Conservation (phyloP, 2,329 filamentous ascomycete species). For the Xylariaceae sp. region DNA sequence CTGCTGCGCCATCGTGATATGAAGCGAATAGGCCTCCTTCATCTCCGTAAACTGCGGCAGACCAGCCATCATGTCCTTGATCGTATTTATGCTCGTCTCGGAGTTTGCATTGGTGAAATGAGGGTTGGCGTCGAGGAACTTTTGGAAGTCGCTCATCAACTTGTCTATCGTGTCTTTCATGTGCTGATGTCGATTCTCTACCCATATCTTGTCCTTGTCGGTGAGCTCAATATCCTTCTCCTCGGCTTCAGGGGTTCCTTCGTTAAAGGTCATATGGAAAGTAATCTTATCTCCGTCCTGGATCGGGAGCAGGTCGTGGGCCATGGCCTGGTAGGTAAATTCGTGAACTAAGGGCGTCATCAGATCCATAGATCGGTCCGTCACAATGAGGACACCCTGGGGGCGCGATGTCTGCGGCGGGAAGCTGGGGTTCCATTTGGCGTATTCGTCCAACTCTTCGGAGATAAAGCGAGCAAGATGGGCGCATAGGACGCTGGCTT, state of each 20-base stretch:
- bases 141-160: slow-evolving; percentile 85
- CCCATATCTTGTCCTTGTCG: slow-evolving; percentile 92
- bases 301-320: slow-evolving; percentile 84
- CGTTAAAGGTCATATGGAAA: slow-evolving; percentile 74
- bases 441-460: slow-evolving; percentile 84
- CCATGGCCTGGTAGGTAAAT: slow-evolving; percentile 98
- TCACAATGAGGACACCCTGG: slow-evolving; percentile 76
- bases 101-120: slow-evolving; percentile 76
- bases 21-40: slow-evolving; percentile 90
- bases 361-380: slow-evolving; percentile 89
- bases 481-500: slow-evolving; percentile 79
- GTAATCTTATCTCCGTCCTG: slow-evolving; percentile 83
- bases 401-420: slow-evolving; percentile 74
- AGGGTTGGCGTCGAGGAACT: slow-evolving; percentile 84
- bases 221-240: slow-evolving; percentile 87
- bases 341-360: slow-evolving; percentile 86
- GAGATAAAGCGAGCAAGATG: slow-evolving; percentile 90
- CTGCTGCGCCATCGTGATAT: slow-evolving; percentile 94
- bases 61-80: slow-evolving; percentile 95
- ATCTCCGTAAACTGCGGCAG: slow-evolving; percentile 91
- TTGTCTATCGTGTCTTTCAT: slow-evolving; percentile 98
- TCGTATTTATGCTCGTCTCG: slow-evolving; percentile 76
- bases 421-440: slow-evolving; percentile 76
- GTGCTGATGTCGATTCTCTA: slow-evolving; percentile 87
- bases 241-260: slow-evolving; percentile 63